A percentile compares a stretch with the other conserved stretches of the same genome.
Evolutionary conservation across 1,139 yeast species (phyloP).

Genomic region (Saccharomyces hybrid): DNA sequence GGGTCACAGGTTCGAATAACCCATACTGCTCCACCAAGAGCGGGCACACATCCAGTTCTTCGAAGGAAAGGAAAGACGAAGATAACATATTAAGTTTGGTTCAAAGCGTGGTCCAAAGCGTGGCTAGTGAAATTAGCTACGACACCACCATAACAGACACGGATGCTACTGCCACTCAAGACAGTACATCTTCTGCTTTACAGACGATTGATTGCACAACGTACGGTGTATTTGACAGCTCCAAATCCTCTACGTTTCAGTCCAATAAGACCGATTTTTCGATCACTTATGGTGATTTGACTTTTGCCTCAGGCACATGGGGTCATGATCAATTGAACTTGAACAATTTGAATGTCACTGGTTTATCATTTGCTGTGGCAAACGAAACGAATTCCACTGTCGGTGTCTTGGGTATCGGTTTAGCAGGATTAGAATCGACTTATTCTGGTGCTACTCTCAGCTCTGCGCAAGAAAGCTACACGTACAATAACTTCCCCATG

Average conservation of each 20-base stretch:
- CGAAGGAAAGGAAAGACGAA: too few relatives aligned
- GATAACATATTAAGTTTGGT: too few relatives aligned
- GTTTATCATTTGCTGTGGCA: conserved; percentile 48
- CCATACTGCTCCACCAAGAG: conserved; percentile 15
- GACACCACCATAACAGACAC: neutral
- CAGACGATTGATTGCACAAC: conserved; percentile 6
- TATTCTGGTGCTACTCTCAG: neutral
- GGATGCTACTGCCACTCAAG: neutral
- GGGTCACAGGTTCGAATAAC: conserved; percentile 40
- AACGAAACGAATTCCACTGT: conserved; percentile 44
- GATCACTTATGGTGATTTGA: conserved; percentile 56
- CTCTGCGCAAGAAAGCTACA: neutral
- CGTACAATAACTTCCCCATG: conserved; percentile 36
- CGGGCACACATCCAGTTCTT: neutral
- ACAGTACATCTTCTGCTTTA: neutral
- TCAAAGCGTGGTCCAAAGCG: neutral
- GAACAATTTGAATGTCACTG: conserved; percentile 37
- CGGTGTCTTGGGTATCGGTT: conserved; percentile 61
- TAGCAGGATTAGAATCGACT: conserved; percentile 42
- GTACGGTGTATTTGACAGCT: conserved; percentile 11
- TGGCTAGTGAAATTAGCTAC: neutral
- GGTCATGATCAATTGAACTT: conserved; percentile 48
- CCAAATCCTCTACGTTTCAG: conserved; percentile 37
- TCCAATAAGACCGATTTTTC: conserved; percentile 40
- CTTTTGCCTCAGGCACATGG: conserved; percentile 59